These are phyloP conservation scores for Mrakiaceae sp. DNA, from an alignment of 1,284 basidiomycete genomes.

Conservation along the genomic window DNA sequence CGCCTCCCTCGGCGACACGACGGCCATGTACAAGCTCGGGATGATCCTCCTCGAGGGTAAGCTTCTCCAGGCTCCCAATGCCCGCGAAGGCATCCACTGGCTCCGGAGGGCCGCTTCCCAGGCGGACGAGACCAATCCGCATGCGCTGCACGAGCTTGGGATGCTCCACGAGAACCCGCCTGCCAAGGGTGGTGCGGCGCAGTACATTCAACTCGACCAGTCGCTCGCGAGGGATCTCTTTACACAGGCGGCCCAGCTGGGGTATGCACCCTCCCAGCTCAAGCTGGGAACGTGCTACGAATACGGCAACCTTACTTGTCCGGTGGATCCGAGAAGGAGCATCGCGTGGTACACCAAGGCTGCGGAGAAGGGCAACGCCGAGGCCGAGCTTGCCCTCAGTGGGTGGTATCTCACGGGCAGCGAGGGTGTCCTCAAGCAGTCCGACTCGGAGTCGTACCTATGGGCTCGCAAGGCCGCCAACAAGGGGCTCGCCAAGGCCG, in stretches of 20 bases:
- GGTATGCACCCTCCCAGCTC: constrained; percentile 87
- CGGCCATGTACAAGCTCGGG: constrained; percentile 98
- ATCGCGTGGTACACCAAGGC: constrained; percentile 99
- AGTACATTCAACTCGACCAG: constrained; percentile 39
- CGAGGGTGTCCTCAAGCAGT: constrained; percentile 93
- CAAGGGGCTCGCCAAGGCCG: constrained; percentile 83
- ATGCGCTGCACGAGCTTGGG: constrained; percentile 93
- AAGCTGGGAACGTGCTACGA: constrained; percentile 93
- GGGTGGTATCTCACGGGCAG: constrained; percentile 96
- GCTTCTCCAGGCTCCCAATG: constrained; percentile 72
- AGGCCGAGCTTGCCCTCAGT: constrained; percentile 88
- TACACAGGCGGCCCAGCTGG: constrained; percentile 84
- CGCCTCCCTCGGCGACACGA: constrained; percentile 87
- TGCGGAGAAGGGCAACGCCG: constrained; percentile 85
- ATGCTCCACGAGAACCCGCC: constrained; percentile 66
- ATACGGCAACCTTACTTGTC: constrained; percentile 78
- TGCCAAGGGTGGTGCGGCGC: constrained; percentile 11
- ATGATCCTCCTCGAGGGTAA: constrained; percentile 85
- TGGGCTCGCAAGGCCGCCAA: constrained; percentile 91
- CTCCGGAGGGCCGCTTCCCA: constrained; percentile 88
- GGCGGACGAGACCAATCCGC: constrained; percentile 96
- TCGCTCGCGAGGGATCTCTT: constrained; percentile 70
- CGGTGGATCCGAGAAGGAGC: constrained; percentile 80
- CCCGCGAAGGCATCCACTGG: constrained; percentile 89
- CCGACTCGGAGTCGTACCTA: constrained; percentile 91